A percentile compares a stretch with the other conserved stretches of the same genome.
Evolutionary conservation across 177 flowering plant species (phyloP).

Genomic region (Vitis hybrid): DNA sequence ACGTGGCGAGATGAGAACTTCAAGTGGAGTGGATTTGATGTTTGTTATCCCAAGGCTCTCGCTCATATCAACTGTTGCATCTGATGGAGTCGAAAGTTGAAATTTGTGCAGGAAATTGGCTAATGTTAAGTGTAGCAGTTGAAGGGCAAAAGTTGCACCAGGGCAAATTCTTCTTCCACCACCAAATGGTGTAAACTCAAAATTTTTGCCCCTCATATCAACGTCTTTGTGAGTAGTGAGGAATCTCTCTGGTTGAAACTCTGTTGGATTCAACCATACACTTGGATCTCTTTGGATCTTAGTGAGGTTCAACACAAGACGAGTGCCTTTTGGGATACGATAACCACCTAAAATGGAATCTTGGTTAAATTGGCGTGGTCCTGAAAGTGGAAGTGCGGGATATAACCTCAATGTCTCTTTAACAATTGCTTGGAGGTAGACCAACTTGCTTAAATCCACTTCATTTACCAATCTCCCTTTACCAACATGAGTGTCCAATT

Average conservation of each 20-base stretch:
- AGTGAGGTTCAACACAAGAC: conserved; percentile 6
- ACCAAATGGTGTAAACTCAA: conserved; percentile 10
- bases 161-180: conserved; percentile 5
- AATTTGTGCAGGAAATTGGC: too few relatives aligned
- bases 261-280: conserved; percentile 5
- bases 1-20: too few relatives aligned
- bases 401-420: conserved; percentile 2
- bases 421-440: not conserved
- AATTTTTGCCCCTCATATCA: conserved; percentile 15
- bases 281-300: conserved; percentile 22
- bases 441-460: not conserved
- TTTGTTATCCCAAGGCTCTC: too few relatives aligned
- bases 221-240: conserved; percentile 9
- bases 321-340: conserved; percentile 9
- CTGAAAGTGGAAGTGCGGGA: not conserved
- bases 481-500: not conserved
- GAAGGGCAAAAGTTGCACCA: not conserved
- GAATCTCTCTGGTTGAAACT: conserved; percentile 23
- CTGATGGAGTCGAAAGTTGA: too few relatives aligned
- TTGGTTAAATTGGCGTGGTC: not conserved
- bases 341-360: conserved; percentile 6
- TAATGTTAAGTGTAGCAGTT: not conserved
- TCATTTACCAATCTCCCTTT: not conserved
- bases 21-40: too few relatives aligned
- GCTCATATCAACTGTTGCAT: too few relatives aligned